Evolutionary conservation across 164 flowering plant species (phyloP), one percentile per base, ranked within the genome.

Genomic region (Chloranthus sessilifolius): DNA sequence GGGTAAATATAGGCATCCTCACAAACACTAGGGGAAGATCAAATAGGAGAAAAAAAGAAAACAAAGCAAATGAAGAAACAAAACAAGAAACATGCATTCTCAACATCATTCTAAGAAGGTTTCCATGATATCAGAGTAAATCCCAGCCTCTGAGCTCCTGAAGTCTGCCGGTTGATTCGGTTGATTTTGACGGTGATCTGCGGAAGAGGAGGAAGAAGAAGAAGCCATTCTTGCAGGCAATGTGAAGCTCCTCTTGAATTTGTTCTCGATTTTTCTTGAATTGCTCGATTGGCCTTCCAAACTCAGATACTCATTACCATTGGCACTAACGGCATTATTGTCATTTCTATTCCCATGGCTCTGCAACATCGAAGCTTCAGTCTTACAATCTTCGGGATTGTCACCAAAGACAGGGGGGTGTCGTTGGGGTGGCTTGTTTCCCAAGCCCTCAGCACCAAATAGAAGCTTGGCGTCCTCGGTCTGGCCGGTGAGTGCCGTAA

Each of bases 191-290:
- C 8, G 80, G 54, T 76, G 89, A 56, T 81, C 77, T 11, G 77
- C 62, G 27, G 95, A 81, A 19, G 85, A 64, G 1, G 95, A 85
- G 11, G 95, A 76, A 0, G 62, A 38, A 1, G 62, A 31, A 3
- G 88, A 59, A 16, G 81, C 56, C 86, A 86, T 78, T 59, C 92
- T 71, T 7, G 88, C 81, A 56, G 91, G 95, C 65, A 86, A 63
- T 2, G 95, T 87, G 55, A 72, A 84, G 81, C 95, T 82, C 73
- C 95, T 77, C 79, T 83, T 81, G 65, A 79, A 88, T 68, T 82
- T 84, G 63, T 74, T 74, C 24, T 78, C 90, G 76, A 76, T 73
- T 65, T 77, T 82, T 38, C 75, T 64, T 3, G 59, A 64, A 27
- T 58, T 55, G 34, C 67, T 71, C 0, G 72, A 57, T 53, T 87